Percentiles rank a stretch among this genome's conserved stretches.
Conservation (phyloP, 495 filamentous ascomycete species). For the Aspergillus biplanus region DNA sequence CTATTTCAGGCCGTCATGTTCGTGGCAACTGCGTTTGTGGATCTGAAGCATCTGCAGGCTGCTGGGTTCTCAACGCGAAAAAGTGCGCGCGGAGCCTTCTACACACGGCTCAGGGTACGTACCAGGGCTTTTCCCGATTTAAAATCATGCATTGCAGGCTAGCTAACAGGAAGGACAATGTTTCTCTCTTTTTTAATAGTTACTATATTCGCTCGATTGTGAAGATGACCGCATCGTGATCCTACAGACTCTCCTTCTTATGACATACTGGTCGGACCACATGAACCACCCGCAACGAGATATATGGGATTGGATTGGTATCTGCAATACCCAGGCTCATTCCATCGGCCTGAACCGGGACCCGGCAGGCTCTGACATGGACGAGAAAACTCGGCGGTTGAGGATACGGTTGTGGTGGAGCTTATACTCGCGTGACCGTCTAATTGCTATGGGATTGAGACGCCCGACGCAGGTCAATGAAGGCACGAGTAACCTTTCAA, state of each 20-base stretch:
- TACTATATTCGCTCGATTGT: constrained; percentile 81
- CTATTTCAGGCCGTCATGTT: constrained; percentile 84
- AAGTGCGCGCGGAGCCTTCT: constrained; percentile 75
- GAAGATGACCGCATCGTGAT: constrained; percentile 80
- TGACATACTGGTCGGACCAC: constrained; percentile 84
- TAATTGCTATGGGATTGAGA: constrained; percentile 84
- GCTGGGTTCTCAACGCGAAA: constrained; percentile 73
- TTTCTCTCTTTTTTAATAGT: constrained; percentile 27
- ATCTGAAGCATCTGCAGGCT: constrained; percentile 64
- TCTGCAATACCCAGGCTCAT: constrained; percentile 78
- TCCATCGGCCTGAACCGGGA: constrained; percentile 82
- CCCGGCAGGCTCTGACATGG: constrained; percentile 64
- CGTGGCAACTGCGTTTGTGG: constrained; percentile 74
- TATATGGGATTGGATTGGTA: constrained; percentile 87
- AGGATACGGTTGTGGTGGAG: constrained; percentile 92
- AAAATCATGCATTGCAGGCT: neutral
- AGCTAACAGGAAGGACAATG: constrained; percentile 17
- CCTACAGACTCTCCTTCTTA: constrained; percentile 75
- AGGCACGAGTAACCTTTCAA: constrained; percentile 82
- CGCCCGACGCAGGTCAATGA: constrained; percentile 84
- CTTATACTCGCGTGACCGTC: constrained; percentile 83
- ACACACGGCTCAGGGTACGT: constrained; percentile 72
- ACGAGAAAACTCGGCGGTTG: constrained; percentile 57
- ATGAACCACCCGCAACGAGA: constrained; percentile 67
- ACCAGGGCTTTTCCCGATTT: neutral